Evolutionary conservation across 2,329 filamentous ascomycete genomes (phyloP).

Genomic region (Diaporthe ilicicola): DNA sequence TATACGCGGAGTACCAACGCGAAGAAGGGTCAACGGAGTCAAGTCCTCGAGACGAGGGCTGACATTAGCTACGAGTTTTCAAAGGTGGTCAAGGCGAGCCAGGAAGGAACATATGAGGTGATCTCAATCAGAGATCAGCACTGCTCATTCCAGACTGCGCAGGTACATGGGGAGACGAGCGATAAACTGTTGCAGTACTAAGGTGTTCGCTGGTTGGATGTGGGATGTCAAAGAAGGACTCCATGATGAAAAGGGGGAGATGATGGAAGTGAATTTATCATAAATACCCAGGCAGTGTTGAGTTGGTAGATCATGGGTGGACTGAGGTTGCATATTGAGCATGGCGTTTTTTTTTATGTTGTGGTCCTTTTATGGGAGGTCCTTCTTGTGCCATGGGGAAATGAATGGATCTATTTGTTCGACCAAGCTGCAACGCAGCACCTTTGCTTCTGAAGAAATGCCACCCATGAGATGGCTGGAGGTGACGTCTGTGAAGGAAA

Average conservation of each 20-base stretch:
- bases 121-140: constrained; percentile 93
- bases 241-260: not conserved
- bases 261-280: constrained; percentile 24
- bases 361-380: constrained; percentile 24
- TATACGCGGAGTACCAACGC: constrained; percentile 92
- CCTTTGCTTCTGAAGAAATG: not conserved
- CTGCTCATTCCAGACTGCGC: constrained; percentile 85
- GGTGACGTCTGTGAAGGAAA: not conserved
- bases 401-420: constrained; percentile 21
- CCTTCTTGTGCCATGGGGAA: constrained; percentile 4
- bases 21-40: constrained; percentile 79
- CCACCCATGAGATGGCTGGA: not conserved
- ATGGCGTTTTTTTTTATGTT: constrained; percentile 39
- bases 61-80: constrained; percentile 83
- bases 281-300: constrained; percentile 32
- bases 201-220: not conserved
- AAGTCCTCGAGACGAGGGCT: constrained; percentile 89
- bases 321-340: constrained; percentile 42
- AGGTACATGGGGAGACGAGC: constrained; percentile 57
- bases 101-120: constrained; percentile 97
- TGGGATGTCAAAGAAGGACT: not conserved
- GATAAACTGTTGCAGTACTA: constrained; percentile 48
- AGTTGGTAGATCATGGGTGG: constrained; percentile 12
- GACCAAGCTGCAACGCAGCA: not conserved
- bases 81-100: constrained; percentile 84